Percentiles rank a stretch among this genome's conserved stretches.
phyloP scores from a whole-genome alignment of 2,329 filamentous ascomycete species.

The Beauveria pseudobassiana region DNA sequence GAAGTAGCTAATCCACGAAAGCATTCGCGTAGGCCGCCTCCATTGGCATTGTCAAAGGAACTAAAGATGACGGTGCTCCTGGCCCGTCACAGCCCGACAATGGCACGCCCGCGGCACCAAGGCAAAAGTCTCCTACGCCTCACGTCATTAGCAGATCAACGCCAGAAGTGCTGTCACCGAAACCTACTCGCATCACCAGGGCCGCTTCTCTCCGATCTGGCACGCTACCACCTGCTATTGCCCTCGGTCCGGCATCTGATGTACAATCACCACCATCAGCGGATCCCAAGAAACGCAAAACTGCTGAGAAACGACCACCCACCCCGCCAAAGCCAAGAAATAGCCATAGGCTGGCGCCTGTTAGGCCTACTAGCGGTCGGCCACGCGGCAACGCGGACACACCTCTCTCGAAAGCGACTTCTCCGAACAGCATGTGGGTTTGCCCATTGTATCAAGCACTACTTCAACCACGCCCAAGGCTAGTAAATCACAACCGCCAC shows the following conservation, averaged over 20 bases:
- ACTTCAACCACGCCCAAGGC: slow-evolving; percentile 7
- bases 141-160: slow-evolving; percentile 13
- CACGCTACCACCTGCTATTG: slow-evolving; percentile 21
- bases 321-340: slow-evolving; percentile 30
- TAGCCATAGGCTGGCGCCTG: slow-evolving; percentile 15
- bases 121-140: slow-evolving; percentile 14
- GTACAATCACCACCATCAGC: slow-evolving; percentile 19
- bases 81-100: not conserved
- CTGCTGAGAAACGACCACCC: slow-evolving; percentile 20
- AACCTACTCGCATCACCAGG: slow-evolving; percentile 25
- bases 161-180: slow-evolving; percentile 23
- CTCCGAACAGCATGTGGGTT: slow-evolving; percentile 8
- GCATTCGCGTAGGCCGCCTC: not conserved
- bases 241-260: slow-evolving; percentile 16
- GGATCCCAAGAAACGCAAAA: slow-evolving; percentile 23
- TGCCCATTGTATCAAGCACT: slow-evolving; percentile 11
- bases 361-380: slow-evolving; percentile 1
- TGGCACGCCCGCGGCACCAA: not conserved
- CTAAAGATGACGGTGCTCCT: not conserved
- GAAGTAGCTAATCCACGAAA: not conserved
- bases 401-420: slow-evolving; percentile 3
- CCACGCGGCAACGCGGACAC: slow-evolving; percentile 14
- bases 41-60: not conserved
- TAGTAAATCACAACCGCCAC: slow-evolving; percentile 13
- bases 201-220: slow-evolving; percentile 23